Percentiles rank a stretch among this genome's conserved stretches.
Conservation (phyloP, 495 filamentous ascomycete species). For the Lepidopterella palustris region DNA sequence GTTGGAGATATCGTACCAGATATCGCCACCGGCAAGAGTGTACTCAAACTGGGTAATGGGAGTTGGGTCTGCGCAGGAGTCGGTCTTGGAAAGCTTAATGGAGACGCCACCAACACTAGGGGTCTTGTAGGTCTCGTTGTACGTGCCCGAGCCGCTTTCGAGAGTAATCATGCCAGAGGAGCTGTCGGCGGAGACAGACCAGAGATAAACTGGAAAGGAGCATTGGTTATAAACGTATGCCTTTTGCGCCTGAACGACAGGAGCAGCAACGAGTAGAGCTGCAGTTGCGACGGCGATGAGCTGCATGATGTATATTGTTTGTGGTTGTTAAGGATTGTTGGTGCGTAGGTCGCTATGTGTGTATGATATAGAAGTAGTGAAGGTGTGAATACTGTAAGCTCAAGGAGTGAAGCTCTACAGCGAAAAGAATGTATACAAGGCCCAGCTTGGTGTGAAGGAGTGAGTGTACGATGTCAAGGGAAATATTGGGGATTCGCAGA, state of each 20-base stretch:
- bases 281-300: slow-evolving; percentile 17
- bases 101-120: slow-evolving; percentile 9
- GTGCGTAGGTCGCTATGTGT: background rate
- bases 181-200: slow-evolving; percentile 11
- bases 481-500: slow-evolving; percentile 3
- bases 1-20: slow-evolving; percentile 29
- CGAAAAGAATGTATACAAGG: slow-evolving; percentile 25
- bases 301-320: slow-evolving; percentile 18
- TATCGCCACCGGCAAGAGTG: slow-evolving; percentile 6
- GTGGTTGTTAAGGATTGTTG: background rate
- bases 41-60: slow-evolving; percentile 29
- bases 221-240: slow-evolving; percentile 25
- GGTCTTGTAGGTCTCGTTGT: slow-evolving; percentile 20
- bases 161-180: slow-evolving; percentile 6
- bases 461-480: background rate
- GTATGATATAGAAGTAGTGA: slow-evolving; percentile 1
- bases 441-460: slow-evolving; percentile 25
- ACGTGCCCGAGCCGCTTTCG: slow-evolving; percentile 5
- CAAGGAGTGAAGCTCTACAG: slow-evolving; percentile 29
- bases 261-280: slow-evolving; percentile 15
- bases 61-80: slow-evolving; percentile 1
- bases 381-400: slow-evolving; percentile 25
- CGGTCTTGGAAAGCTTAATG: slow-evolving; percentile 25
- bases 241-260: slow-evolving; percentile 1
- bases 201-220: slow-evolving; percentile 24